Conservation (phyloP, 352 stramenopile species). For the Paralagenidium karlingii region DNA sequence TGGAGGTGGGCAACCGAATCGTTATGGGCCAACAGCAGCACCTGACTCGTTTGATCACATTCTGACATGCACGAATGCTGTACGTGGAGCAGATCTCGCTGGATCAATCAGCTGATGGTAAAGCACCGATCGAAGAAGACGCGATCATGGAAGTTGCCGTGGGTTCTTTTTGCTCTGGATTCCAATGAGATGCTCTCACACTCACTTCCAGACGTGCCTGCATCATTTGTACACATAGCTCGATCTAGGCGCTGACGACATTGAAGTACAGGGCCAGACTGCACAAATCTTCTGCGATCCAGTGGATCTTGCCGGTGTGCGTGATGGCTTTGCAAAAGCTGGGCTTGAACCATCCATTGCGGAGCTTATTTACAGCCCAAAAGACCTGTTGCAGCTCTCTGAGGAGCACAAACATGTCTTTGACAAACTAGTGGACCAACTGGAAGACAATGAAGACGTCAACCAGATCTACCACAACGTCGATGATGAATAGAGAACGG, state of each 20-base stretch:
- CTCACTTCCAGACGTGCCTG: no score
- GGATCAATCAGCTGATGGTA: no score
- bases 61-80: neutral
- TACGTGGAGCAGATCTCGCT: constrained; percentile 1
- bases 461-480: constrained; percentile 77
- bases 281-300: constrained; percentile 64
- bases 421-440: constrained; percentile 61
- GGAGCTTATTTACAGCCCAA: constrained; percentile 72
- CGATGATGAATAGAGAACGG: constrained; percentile 28
- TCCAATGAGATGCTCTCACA: neutral
- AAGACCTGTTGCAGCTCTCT: constrained; percentile 58
- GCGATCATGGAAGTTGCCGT: constrained; percentile 64
- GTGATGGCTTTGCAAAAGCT: constrained; percentile 30
- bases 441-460: constrained; percentile 72
- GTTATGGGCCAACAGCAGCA: neutral
- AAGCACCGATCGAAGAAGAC: constrained; percentile 39
- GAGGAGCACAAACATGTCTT: constrained; percentile 37
- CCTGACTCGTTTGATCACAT: neutral
- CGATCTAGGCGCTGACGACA: constrained; percentile 53
- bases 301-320: constrained; percentile 43
- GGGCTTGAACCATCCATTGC: constrained; percentile 54
- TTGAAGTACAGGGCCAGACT: constrained; percentile 43
- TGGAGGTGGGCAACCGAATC: constrained; percentile 32
- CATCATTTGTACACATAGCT: constrained; percentile 20
- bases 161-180: constrained; percentile 6